Conservation (phyloP, 495 filamentous ascomycete species). For the Physcia stellaris region DNA sequence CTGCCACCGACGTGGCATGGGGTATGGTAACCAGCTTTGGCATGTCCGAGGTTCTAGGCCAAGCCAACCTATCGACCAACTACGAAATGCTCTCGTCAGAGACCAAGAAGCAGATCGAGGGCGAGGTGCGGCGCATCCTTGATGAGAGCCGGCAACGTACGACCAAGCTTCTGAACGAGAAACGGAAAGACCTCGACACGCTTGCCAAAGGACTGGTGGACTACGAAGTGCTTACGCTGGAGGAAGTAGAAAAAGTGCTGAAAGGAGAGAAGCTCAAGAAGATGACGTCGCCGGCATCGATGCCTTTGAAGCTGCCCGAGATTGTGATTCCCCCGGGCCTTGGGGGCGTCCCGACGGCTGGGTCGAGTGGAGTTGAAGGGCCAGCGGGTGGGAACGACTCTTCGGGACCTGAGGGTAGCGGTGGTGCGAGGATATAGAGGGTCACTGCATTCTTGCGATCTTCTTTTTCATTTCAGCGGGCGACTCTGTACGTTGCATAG, state of each 20-base stretch:
- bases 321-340: not conserved
- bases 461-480: no score
- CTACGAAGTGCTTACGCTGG: slow-evolving; percentile 80
- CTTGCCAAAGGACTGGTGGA: slow-evolving; percentile 81
- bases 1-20: slow-evolving; percentile 67
- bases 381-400: not conserved
- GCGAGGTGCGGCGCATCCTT: slow-evolving; percentile 70
- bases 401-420: not conserved
- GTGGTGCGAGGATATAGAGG: slow-evolving; percentile 2
- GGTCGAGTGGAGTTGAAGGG: not conserved
- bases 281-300: slow-evolving; percentile 26
- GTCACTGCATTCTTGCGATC: no score
- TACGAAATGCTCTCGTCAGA: slow-evolving; percentile 71
- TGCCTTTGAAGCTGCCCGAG: slow-evolving; percentile 16
- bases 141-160: slow-evolving; percentile 72
- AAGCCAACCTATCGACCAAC: slow-evolving; percentile 68
- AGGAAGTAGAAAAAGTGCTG: slow-evolving; percentile 33
- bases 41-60: slow-evolving; percentile 80
- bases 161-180: slow-evolving; percentile 49
- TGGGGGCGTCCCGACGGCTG: not conserved
- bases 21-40: slow-evolving; percentile 74
- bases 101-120: slow-evolving; percentile 72
- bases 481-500: no score
- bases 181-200: slow-evolving; percentile 69
- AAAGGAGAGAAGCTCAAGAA: slow-evolving; percentile 61